A percentile compares a stretch with the other conserved stretches of the same genome.
Conservation (phyloP, 345 rosid genomes). For the Mercurialis annua region DNA sequence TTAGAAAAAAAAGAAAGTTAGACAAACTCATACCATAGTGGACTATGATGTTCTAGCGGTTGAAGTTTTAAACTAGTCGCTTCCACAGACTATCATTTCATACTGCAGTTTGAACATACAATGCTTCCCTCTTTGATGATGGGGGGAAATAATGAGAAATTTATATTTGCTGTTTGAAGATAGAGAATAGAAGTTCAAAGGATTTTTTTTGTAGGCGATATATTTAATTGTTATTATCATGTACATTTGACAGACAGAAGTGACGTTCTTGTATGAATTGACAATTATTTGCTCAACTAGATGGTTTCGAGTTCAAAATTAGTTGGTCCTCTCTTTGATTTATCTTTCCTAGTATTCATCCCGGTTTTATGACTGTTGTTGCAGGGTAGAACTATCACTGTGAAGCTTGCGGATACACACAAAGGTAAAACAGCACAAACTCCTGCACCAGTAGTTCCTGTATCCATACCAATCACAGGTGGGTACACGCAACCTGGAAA, state of each 20-base stretch:
- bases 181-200: not conserved
- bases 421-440: conserved; percentile 40
- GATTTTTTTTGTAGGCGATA: not conserved
- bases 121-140: not conserved
- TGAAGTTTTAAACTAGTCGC: not conserved
- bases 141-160: not conserved
- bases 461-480: conserved; percentile 32
- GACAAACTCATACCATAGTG: not conserved
- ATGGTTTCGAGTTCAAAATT: not conserved
- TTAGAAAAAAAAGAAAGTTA: too few species aligned
- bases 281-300: not conserved
- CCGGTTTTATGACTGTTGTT: not conserved
- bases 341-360: not conserved
- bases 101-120: not conserved
- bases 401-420: conserved; percentile 57
- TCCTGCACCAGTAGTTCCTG: conserved; percentile 34
- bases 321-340: not conserved
- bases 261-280: not conserved
- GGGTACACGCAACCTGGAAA: conserved; percentile 52
- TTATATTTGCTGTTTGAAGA: not conserved
- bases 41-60: not conserved
- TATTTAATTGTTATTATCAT: not conserved
- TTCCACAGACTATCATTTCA: not conserved
- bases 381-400: conserved; percentile 50
- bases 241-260: not conserved